Base-by-base conservation (phyloP, 2,329 filamentous ascomycete genomes). In the Apiospora saccharicola region DNA sequence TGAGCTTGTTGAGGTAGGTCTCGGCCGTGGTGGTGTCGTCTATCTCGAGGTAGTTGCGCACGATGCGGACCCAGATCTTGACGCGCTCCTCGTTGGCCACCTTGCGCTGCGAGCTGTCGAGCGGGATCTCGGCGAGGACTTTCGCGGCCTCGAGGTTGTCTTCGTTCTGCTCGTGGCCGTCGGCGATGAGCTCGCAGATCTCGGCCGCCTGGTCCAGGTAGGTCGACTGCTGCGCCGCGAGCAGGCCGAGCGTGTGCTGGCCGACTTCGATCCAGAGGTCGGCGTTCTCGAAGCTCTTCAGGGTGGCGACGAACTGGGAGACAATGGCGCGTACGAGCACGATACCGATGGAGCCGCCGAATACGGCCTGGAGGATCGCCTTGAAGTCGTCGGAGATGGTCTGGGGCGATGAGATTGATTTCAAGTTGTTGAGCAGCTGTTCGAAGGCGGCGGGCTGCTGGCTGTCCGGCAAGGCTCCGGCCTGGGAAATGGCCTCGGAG, bases 21-120 rank as follows among this genome's bases (percentile, higher is more conserved):
- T 97, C 94, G 57, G 96, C 96, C 47, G 90, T 88, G 1, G 92
- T 94, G 12, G 94, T 93, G 83, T 98, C 95, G 81, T 98, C 96
- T 68, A 95, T 94, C 85, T 99, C 96, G 74, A 99, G 90, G 81
- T 96, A 97, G 85, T 97, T 93, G 74, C 96, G 91, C 80, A 97
- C 95, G 80, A 99, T 98, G 73, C 96, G 93, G 77, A 98, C 93
- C 94, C 96, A 98, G 71, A 96, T 90, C 71, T 88, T 87, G 12
- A 94, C 94, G 83, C 95, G 95, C 76, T 96, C 93, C 77, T 94
- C 90, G 80, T 95, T 92, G 41, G 91, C 90, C 47, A 98, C 91
- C 72, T 93, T 91, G 68, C 96, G 92, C 85, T 98, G 95, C 2
- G 95, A 95, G 72, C 90, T 93, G 80, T 99, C 96, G 67, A 98